Evolutionary conservation across 345 rosid species (phyloP).

Genomic region (Populus ilicifolia): DNA sequence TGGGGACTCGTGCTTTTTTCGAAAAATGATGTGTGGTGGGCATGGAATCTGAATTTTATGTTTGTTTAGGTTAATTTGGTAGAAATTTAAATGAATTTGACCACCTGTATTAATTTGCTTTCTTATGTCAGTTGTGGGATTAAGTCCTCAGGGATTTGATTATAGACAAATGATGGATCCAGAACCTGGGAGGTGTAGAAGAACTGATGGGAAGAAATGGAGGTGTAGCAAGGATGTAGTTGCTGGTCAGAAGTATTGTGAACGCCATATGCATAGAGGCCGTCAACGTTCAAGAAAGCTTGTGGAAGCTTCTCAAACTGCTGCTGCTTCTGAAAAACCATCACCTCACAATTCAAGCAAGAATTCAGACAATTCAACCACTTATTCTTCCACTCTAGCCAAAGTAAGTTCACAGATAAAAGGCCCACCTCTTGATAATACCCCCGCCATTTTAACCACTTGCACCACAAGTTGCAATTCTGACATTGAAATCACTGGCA

Average conservation of each 20-base stretch:
- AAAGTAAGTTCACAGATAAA: slow-evolving; percentile 2
- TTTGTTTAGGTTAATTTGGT: background rate
- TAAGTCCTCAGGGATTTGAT: slow-evolving; percentile 26
- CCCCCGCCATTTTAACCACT: slow-evolving; percentile 8
- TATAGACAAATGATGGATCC: slow-evolving; percentile 35
- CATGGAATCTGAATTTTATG: background rate
- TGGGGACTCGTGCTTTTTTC: background rate
- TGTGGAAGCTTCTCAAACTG: slow-evolving; percentile 49
- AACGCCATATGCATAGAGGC: slow-evolving; percentile 70
- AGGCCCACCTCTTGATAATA: slow-evolving; percentile 19
- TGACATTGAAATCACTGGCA: background rate
- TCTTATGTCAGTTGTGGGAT: slow-evolving; percentile 36
- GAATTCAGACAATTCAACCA: slow-evolving; percentile 21
- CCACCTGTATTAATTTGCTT: background rate
- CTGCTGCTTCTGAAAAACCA: slow-evolving; percentile 15
- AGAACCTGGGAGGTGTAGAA: slow-evolving; percentile 62
- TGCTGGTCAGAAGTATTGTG: slow-evolving; percentile 56
- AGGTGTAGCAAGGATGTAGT: slow-evolving; percentile 50
- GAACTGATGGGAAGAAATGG: slow-evolving; percentile 92
- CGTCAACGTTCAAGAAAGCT: slow-evolving; percentile 84
- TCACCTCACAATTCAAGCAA: slow-evolving; percentile 12
- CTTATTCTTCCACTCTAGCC: background rate
- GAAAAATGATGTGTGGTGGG: background rate
- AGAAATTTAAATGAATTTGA: background rate
- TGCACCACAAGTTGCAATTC: slow-evolving; percentile 11